Percentiles rank a stretch among this genome's conserved stretches.
Evolutionary conservation across 257 asterid genomes (phyloP).

Genomic region (Verbena officinalis): DNA sequence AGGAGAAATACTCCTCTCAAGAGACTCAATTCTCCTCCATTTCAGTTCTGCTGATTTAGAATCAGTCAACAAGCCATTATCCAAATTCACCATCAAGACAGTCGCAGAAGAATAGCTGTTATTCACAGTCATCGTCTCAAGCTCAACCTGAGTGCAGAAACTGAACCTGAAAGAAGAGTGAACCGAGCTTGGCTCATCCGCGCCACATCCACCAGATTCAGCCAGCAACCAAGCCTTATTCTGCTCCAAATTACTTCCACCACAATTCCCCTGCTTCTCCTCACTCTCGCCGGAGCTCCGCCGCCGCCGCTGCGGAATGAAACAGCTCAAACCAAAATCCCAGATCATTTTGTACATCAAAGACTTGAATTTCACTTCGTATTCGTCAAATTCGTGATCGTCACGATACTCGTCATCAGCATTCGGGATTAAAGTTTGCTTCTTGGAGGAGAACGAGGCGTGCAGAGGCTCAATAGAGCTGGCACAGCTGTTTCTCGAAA

Average conservation of each 20-base stretch:
- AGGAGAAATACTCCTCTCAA: slow-evolving; percentile 77
- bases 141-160: slow-evolving; percentile 71
- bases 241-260: slow-evolving; percentile 45
- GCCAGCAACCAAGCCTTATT: slow-evolving; percentile 78
- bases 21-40: slow-evolving; percentile 64
- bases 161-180: slow-evolving; percentile 84
- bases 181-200: slow-evolving; percentile 68
- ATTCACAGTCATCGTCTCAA: slow-evolving; percentile 58
- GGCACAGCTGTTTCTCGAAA: slow-evolving; percentile 38
- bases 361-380: slow-evolving; percentile 51
- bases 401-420: slow-evolving; percentile 22
- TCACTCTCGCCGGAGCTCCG: slow-evolving; percentile 36
- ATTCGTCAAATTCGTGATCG: slow-evolving; percentile 23
- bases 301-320: slow-evolving; percentile 42
- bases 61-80: slow-evolving; percentile 56
- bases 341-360: slow-evolving; percentile 57
- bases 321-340: slow-evolving; percentile 58
- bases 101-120: slow-evolving; percentile 47
- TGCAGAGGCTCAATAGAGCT: slow-evolving; percentile 36
- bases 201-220: slow-evolving; percentile 65
- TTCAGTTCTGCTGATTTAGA: slow-evolving; percentile 50
- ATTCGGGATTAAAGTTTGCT: slow-evolving; percentile 29
- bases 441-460: slow-evolving; percentile 36
- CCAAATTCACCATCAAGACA: slow-evolving; percentile 82
- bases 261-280: slow-evolving; percentile 17